These are phyloP conservation scores for Colletotrichum sp. DNA, from an alignment of 2,329 filamentous ascomycete genomes.

Conservation along the genomic window DNA sequence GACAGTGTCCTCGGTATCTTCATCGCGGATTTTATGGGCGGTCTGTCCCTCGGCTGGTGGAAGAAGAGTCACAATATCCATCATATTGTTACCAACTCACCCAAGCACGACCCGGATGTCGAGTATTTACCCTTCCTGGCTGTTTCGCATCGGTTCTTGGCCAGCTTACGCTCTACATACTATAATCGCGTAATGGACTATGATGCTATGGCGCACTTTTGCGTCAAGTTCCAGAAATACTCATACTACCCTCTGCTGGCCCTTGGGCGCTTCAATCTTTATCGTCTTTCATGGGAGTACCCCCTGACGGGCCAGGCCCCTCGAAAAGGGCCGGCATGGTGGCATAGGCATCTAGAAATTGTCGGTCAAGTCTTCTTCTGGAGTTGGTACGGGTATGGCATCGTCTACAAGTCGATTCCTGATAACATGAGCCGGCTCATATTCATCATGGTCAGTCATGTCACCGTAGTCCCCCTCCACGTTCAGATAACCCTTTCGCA, in stretches of 20 bases:
- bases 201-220: constrained; percentile 74
- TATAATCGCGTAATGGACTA: constrained; percentile 83
- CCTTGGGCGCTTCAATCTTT: constrained; percentile 87
- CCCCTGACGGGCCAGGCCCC: constrained; percentile 74
- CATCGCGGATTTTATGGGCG: constrained; percentile 88
- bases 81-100: constrained; percentile 95
- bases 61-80: constrained; percentile 96
- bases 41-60: constrained; percentile 94
- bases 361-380: constrained; percentile 81
- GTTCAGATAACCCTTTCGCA: too few species aligned
- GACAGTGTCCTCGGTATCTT: constrained; percentile 89
- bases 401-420: too few species aligned
- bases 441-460: accelerated
- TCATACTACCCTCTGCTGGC: constrained; percentile 83
- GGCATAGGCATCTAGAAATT: constrained; percentile 84
- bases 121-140: constrained; percentile 90
- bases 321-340: constrained; percentile 77
- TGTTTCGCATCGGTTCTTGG: constrained; percentile 80
- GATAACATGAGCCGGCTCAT: too few species aligned
- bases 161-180: constrained; percentile 78
- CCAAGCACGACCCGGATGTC: constrained; percentile 96
- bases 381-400: constrained; percentile 31
- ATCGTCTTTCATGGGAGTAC: constrained; percentile 80
- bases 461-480: too few species aligned
- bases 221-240: constrained; percentile 78